Evolutionary conservation across 257 asterid genomes (phyloP).

Genomic region (Sherardia arvensis): DNA sequence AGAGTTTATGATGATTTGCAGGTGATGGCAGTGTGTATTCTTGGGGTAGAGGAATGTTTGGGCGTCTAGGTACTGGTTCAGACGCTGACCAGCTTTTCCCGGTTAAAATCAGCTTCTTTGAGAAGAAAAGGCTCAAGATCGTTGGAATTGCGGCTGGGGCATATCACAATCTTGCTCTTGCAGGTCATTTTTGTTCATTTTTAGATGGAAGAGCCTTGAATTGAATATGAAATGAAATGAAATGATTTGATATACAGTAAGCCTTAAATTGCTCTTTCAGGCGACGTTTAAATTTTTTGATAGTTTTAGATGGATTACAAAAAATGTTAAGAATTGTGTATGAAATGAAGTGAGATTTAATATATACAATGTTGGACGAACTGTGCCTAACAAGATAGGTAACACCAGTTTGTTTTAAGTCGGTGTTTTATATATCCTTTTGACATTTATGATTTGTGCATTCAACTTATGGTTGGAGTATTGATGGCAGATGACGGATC

Average conservation of each 20-base stretch:
- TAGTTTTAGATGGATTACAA: background rate
- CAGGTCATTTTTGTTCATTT: constrained; percentile 42
- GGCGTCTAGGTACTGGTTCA: constrained; percentile 64
- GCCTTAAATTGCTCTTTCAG: too few relatives aligned
- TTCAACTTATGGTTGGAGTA: constrained; percentile 4
- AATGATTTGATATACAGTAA: too few relatives aligned
- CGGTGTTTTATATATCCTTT: background rate
- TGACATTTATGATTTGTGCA: background rate
- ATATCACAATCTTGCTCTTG: constrained; percentile 85
- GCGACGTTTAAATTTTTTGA: too few relatives aligned
- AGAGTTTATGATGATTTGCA: constrained; percentile 9
- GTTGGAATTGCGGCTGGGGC: constrained; percentile 82
- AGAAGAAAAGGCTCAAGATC: constrained; percentile 41
- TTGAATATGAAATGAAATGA: too few relatives aligned
- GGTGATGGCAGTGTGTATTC: constrained; percentile 81
- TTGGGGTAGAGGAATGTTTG: constrained; percentile 94
- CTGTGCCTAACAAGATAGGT: too few relatives aligned
- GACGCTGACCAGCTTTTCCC: constrained; percentile 55
- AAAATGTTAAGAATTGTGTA: too few relatives aligned
- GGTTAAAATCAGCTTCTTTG: constrained; percentile 39
- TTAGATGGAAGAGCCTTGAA: too few relatives aligned
- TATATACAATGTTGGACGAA: too few relatives aligned
- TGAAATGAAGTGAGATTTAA: background rate
- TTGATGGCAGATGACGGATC: constrained; percentile 80
- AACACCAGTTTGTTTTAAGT: too few relatives aligned